Percentiles rank a stretch among this genome's conserved stretches.
Evolutionary conservation across 1,284 basidiomycete genomes (phyloP).

Genomic region (Polyporus tsugae): DNA sequence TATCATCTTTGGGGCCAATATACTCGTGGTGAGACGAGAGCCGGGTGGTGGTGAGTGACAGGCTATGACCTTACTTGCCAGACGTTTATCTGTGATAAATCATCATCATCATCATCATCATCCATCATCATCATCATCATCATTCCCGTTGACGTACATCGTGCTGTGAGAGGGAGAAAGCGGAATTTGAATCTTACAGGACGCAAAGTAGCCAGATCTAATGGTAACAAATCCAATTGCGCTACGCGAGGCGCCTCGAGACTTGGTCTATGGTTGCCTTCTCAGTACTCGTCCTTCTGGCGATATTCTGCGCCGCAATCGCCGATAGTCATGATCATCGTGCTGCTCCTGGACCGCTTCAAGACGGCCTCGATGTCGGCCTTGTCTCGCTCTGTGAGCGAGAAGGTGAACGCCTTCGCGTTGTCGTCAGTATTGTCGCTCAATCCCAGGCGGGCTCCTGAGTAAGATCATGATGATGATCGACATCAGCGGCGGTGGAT

Average conservation of each 20-base stretch:
- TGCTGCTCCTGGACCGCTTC: constrained; percentile 59
- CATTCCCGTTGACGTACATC: constrained; percentile 1
- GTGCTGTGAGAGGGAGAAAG: background rate
- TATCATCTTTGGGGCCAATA: background rate
- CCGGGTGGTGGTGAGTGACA: no score
- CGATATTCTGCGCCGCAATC: constrained; percentile 85
- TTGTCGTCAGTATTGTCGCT: constrained; percentile 77
- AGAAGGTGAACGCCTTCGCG: constrained; percentile 62
- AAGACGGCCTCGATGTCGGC: constrained; percentile 67
- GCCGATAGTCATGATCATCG: constrained; percentile 70
- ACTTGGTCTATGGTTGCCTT: background rate
- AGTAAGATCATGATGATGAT: constrained; percentile 12
- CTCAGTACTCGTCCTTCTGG: constrained; percentile 5
- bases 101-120: background rate
- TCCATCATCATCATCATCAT: background rate
- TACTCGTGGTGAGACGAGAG: no score
- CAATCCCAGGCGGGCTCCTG: constrained; percentile 75
- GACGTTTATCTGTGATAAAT: background rate
- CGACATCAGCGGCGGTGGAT: constrained; percentile 14
- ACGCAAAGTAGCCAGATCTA: no score
- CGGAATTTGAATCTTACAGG: background rate
- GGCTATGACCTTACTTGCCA: background rate
- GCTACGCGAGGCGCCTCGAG: background rate
- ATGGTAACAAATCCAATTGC: background rate
- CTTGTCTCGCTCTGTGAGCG: constrained; percentile 61